phyloP scores from a whole-genome alignment of 805 yeast genomes.

The Starmerella lactis-condensi region DNA sequence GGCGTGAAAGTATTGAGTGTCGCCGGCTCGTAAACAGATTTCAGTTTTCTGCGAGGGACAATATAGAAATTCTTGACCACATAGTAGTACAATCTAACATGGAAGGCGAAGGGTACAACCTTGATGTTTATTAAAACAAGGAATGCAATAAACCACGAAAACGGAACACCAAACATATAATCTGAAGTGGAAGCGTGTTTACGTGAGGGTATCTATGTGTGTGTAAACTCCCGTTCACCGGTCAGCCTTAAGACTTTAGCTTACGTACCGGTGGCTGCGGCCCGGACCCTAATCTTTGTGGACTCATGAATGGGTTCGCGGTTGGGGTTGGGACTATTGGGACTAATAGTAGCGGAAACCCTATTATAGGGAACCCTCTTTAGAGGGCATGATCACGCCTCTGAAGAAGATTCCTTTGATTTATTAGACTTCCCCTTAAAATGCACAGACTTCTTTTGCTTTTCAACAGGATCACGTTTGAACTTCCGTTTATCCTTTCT shows the following conservation, averaged over 20 bases:
- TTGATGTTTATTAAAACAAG: constrained; percentile 34
- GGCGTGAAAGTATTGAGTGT: constrained; percentile 37
- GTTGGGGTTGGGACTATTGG: too few species aligned
- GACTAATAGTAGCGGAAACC: too few species aligned
- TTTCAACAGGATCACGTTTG: constrained; percentile 15
- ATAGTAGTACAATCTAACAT: constrained; percentile 39
- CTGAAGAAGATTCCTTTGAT: too few species aligned
- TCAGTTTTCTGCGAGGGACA: constrained; percentile 16
- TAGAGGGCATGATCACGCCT: too few species aligned
- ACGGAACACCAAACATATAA: too few species aligned
- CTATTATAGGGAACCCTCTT: too few species aligned
- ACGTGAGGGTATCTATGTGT: too few species aligned
- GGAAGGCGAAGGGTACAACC: constrained; percentile 49
- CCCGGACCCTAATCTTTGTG: too few species aligned
- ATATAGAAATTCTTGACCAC: constrained; percentile 27
- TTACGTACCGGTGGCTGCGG: too few species aligned
- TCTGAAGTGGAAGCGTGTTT: neutral
- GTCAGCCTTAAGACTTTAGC: too few species aligned
- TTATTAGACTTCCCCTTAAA: constrained; percentile 14
- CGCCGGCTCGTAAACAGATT: constrained; percentile 8
- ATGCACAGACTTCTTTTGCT: constrained; percentile 8
- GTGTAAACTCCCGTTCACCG: too few species aligned
- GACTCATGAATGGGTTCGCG: too few species aligned
- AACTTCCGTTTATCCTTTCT: constrained; percentile 28
- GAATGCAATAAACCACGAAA: constrained; percentile 13